phyloP scores from a whole-genome alignment of 768 basidiomycete species.

The Daedaleopsis sinensis region DNA sequence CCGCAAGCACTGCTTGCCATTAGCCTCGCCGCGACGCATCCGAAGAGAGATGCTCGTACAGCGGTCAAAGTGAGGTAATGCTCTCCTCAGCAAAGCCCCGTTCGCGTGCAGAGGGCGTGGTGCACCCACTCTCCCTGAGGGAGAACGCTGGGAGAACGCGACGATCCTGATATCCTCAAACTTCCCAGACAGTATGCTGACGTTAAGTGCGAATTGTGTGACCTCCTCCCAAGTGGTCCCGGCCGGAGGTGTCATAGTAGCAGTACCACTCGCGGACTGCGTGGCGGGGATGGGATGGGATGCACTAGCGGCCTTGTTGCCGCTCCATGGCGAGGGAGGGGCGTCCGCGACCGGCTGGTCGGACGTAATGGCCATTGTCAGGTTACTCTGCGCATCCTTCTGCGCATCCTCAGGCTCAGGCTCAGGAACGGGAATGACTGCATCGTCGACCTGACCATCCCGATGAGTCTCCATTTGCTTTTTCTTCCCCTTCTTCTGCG shows the following conservation, averaged over 20 bases:
- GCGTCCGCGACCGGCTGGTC: too few relatives aligned
- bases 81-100: not conserved
- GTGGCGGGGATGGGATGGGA: not conserved
- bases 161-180: slow-evolving; percentile 3
- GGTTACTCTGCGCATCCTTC: too few relatives aligned
- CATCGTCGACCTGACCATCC: too few relatives aligned
- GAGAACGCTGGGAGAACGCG: not conserved
- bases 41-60: not conserved
- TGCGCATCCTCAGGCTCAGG: too few relatives aligned
- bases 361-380: too few relatives aligned
- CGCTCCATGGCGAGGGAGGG: too few relatives aligned
- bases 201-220: slow-evolving; percentile 4
- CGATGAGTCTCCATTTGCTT: too few relatives aligned
- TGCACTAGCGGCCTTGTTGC: not conserved
- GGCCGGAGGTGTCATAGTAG: not conserved
- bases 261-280: not conserved
- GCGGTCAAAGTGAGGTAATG: not conserved
- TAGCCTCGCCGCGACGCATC: not conserved
- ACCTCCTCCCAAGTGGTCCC: slow-evolving; percentile 9
- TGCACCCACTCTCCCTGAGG: not conserved
- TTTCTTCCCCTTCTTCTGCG: too few relatives aligned
- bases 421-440: too few relatives aligned
- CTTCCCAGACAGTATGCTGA: slow-evolving; percentile 5
- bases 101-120: slow-evolving; percentile 5
- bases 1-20: not conserved